These are phyloP conservation scores for Dryas octopetala DNA, from an alignment of 306 rosid species.

Conservation along the genomic window DNA sequence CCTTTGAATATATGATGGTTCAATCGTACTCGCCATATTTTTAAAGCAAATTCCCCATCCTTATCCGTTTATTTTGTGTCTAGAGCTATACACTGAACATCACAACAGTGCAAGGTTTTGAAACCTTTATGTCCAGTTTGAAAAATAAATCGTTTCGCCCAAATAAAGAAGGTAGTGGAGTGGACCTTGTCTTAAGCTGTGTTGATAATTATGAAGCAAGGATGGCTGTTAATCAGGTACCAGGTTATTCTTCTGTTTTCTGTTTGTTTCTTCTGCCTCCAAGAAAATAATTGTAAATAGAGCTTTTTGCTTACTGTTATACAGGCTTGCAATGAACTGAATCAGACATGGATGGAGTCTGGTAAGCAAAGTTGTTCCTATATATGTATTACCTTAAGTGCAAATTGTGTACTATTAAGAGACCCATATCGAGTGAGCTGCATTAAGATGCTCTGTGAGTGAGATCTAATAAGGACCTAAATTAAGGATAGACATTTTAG, in stretches of 20 bases:
- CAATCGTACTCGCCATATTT: neutral
- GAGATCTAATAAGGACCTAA: neutral
- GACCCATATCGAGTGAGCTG: neutral
- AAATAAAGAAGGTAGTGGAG: slow-evolving; percentile 72
- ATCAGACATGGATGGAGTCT: slow-evolving; percentile 98
- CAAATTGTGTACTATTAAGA: neutral
- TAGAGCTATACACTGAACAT: slow-evolving; percentile 94
- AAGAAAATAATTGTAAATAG: neutral
- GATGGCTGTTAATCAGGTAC: slow-evolving; percentile 99
- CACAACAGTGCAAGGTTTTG: slow-evolving; percentile 90
- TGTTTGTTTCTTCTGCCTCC: slow-evolving; percentile 3
- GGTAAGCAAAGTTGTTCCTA: slow-evolving; percentile 42
- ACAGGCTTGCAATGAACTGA: slow-evolving; percentile 95
- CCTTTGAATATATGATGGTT: neutral
- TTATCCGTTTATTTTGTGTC: slow-evolving; percentile 34
- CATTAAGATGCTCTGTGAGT: neutral
- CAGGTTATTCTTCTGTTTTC: slow-evolving; percentile 1
- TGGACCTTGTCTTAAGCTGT: slow-evolving; percentile 93
- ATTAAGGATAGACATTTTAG: neutral
- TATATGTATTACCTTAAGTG: slow-evolving; percentile 5
- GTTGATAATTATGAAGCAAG: slow-evolving; percentile 99
- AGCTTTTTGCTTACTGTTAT: slow-evolving; percentile 12
- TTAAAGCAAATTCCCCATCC: slow-evolving; percentile 14
- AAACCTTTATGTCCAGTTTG: slow-evolving; percentile 73
- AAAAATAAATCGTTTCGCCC: slow-evolving; percentile 72